Base-by-base conservation (phyloP, 129 eudicot species). In the Escallonia herrerae region DNA sequence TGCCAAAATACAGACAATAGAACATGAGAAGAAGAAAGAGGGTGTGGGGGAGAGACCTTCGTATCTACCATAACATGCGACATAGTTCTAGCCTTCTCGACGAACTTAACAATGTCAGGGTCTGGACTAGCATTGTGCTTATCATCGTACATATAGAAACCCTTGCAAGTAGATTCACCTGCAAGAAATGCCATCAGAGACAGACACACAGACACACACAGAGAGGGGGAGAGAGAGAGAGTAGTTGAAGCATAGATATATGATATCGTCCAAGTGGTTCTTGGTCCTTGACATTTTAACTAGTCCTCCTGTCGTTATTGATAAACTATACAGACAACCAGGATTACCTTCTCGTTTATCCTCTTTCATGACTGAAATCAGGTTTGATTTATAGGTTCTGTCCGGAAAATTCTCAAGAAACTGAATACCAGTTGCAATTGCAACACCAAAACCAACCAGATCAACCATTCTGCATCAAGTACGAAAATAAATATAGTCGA, bases 121-220 rank as follows among this genome's bases (percentile, higher is more conserved):
- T 77, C 78, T 51, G 66, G 74, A 58, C 62, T 72, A 55, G 78
- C 74, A 51, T 72, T 56, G 43, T 58, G 58, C n/a, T 60, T 61
- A 56, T 77, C 56, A 60, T 77, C 78, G 60, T 77, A 77, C 14
- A 55, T 5, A 51, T 77, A 77, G 67, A 77, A 77, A 48, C 82
- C 77, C 45, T 77, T 72, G 33, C 67, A 14, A 56, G 56, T 66
- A n/a, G 60, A 60, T 62, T 77, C 66, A 61, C 77, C 82, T 77
- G 66, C 33, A 4, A 55, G n/a, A 72, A 40, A 33, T 37, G 13
- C 57, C 53, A 77, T 8, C 40, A 15, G n/a, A 39, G 48, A 47
- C 5, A 40, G 12, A 59, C 7, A 22, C 33, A 22, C 33, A 22
- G 1, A 22, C 33, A 22, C 33, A 22, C 33, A 22, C n/a, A n/a